Evolutionary conservation across 495 filamentous ascomycete species (phyloP).

Genomic region (Neohortaea acidophila): DNA sequence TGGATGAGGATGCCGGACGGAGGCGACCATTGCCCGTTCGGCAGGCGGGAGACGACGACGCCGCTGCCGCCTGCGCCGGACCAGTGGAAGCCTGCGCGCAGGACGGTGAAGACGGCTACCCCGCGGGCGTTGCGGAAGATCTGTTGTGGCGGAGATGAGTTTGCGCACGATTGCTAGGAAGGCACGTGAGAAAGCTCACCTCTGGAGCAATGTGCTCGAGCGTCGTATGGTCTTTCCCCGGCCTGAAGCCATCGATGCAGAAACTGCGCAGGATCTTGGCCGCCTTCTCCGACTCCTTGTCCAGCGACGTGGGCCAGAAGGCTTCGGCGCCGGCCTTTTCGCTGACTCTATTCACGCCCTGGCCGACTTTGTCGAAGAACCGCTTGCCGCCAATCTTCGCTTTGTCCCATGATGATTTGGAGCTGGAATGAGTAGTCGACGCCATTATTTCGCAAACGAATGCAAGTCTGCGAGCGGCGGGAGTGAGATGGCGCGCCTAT

Average conservation of each 20-base stretch:
- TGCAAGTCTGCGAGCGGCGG: too few species aligned
- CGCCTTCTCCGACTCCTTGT: slow-evolving; percentile 68
- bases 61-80: slow-evolving; percentile 77
- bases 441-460: too few species aligned
- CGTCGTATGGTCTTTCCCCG: slow-evolving; percentile 33
- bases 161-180: not conserved
- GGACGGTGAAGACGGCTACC: slow-evolving; percentile 78
- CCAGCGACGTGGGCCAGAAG: slow-evolving; percentile 65
- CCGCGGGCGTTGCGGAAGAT: slow-evolving; percentile 73
- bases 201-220: slow-evolving; percentile 67
- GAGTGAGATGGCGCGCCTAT: too few species aligned
- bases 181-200: slow-evolving; percentile 17
- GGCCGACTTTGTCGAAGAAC: slow-evolving; percentile 34
- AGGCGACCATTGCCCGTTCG: slow-evolving; percentile 74
- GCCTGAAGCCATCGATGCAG: slow-evolving; percentile 55
- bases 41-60: slow-evolving; percentile 59
- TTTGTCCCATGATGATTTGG: slow-evolving; percentile 25
- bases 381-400: slow-evolving; percentile 30
- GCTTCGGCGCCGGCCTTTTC: slow-evolving; percentile 61
- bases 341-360: slow-evolving; percentile 47
- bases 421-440: too few species aligned
- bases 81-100: slow-evolving; percentile 78
- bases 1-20: slow-evolving; percentile 78
- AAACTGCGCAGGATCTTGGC: slow-evolving; percentile 66
- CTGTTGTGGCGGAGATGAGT: slow-evolving; percentile 5